Base-by-base conservation (phyloP, 331 rosid genomes). In the Cucumis variabilis region DNA sequence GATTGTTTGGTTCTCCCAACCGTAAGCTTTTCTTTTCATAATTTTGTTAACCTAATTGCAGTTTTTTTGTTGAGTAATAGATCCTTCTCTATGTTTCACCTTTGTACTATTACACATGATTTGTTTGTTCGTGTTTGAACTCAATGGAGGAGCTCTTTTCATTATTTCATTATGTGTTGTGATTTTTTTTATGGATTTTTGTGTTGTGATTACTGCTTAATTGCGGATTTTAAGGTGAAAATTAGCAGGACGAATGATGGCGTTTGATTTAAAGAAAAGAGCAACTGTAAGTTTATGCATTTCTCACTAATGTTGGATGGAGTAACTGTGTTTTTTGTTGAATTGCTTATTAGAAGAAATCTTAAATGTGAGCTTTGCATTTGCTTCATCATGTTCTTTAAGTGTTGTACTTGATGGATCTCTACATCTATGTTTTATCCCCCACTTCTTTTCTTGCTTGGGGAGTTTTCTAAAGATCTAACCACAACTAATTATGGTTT, bases 291-390 rank as follows among this genome's bases (percentile, higher is more conserved):
- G 15, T 65, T 79, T 7, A 79, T 51, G 68, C 68, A 25, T 21
- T 25, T 51, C 48, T 79, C 10, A 51, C 48, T 53, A 51, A 19
- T 33, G 11, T 82, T 82, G 58, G 69, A 62, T 82, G 72, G 73
- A 82, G 58, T 28, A 33, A 62, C 86, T 37, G 24, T 55, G 72
- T 33, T 82, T 37, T 58, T 62, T 37, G 55, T 33, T 37, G 58
- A 21, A 82, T 62, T 51, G 58, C 63, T 60, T 51, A 60, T 82
- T 63, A 12, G 73, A 55, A 82, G 73, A 33, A 82, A 62, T 58
- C 55, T 62, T 21, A 33, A 13, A 82, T 21, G 66, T 82, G 55
- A 62, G 50, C 63, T 62, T 30, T 28, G 14, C 85, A 58, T 55
- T 27, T 21, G 25, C 86, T 82, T 60, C 86, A 62, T 28, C 27